These are phyloP conservation scores for Apium graveolens DNA, from an alignment of 129 eudicot genomes.

Conservation along the genomic window DNA sequence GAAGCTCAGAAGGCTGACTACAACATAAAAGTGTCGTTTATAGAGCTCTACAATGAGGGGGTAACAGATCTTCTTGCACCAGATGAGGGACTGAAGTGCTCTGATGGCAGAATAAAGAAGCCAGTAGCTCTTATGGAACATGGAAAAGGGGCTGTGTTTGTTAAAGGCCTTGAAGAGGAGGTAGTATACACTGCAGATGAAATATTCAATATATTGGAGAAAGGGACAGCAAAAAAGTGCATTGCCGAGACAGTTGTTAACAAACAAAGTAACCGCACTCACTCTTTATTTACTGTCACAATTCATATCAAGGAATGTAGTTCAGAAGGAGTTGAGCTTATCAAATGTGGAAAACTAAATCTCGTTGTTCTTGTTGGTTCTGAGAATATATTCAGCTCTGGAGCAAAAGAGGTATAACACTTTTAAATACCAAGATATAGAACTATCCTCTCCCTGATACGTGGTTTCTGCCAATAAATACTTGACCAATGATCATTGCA, in stretches of 20 bases:
- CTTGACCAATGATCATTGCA: background rate
- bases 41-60: constrained; percentile 63
- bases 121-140: constrained; percentile 50
- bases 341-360: constrained; percentile 57
- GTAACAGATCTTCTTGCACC: constrained; percentile 52
- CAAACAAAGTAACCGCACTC: constrained; percentile 53
- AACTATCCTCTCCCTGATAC: background rate
- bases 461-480: background rate
- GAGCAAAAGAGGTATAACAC: constrained; percentile 57
- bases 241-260: constrained; percentile 55
- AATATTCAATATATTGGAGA: constrained; percentile 41
- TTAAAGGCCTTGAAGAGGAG: constrained; percentile 64
- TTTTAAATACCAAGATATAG: background rate
- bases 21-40: constrained; percentile 45
- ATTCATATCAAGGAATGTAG: constrained; percentile 46
- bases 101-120: constrained; percentile 39
- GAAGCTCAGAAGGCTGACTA: constrained; percentile 49
- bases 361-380: constrained; percentile 72
- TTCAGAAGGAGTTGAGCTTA: constrained; percentile 54
- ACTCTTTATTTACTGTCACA: constrained; percentile 50
- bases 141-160: constrained; percentile 56
- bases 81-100: constrained; percentile 30
- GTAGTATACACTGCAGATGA: constrained; percentile 49
- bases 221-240: constrained; percentile 47
- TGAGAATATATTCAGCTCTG: constrained; percentile 54